Percentiles rank a stretch among this genome's conserved stretches.
Evolutionary conservation across 805 yeast species (phyloP).

Genomic region (Kazachstania bromeliacearum): DNA sequence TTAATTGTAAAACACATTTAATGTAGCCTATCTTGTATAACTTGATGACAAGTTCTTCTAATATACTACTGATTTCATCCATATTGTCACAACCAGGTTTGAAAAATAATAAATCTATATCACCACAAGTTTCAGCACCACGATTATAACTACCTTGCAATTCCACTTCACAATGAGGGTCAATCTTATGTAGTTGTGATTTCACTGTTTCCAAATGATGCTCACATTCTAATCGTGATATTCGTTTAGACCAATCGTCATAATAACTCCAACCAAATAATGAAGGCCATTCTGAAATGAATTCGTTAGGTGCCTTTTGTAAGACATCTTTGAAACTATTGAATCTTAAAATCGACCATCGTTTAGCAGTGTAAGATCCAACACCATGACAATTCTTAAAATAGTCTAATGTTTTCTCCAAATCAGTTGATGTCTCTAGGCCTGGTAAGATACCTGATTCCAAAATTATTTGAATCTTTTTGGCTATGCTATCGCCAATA

Average conservation of each 20-base stretch:
- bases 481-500: slow-evolving; percentile 25
- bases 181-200: slow-evolving; percentile 12
- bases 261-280: slow-evolving; percentile 27
- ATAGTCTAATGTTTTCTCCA: slow-evolving; percentile 16
- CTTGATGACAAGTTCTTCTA: slow-evolving; percentile 15
- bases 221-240: slow-evolving; percentile 21
- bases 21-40: slow-evolving; percentile 16
- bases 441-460: slow-evolving; percentile 21
- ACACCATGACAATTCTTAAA: slow-evolving; percentile 24
- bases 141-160: slow-evolving; percentile 26
- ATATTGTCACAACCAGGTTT: slow-evolving; percentile 20
- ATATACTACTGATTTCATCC: slow-evolving; percentile 11
- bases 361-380: slow-evolving; percentile 22
- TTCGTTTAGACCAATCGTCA: slow-evolving; percentile 24
- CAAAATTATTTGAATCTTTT: slow-evolving; percentile 22
- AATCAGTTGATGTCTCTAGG: slow-evolving; percentile 7
- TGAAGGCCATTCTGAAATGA: slow-evolving; percentile 20
- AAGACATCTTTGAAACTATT: slow-evolving; percentile 15
- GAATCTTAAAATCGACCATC: slow-evolving; percentile 16
- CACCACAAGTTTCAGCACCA: slow-evolving; percentile 22
- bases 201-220: slow-evolving; percentile 14
- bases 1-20: slow-evolving; percentile 20
- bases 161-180: slow-evolving; percentile 16
- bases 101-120: slow-evolving; percentile 25
- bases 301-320: slow-evolving; percentile 12